phyloP scores from a whole-genome alignment of 768 basidiomycete genomes.

The Leccinum incarnatum region DNA sequence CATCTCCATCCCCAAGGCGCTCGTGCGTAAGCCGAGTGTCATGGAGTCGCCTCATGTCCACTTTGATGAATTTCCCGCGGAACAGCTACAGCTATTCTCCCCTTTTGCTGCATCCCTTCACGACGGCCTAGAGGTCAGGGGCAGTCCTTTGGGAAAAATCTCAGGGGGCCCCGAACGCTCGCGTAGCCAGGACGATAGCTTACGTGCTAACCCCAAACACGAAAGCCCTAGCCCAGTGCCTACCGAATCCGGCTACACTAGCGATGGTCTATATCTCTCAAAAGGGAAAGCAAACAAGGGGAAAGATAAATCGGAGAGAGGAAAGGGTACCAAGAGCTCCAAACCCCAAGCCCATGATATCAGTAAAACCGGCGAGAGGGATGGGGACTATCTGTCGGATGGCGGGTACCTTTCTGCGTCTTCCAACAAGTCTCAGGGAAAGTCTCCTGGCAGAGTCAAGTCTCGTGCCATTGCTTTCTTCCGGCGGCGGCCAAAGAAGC shows the following conservation, averaged over 20 bases:
- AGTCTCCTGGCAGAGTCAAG: constrained; percentile 27
- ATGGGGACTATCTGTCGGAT: constrained; percentile 26
- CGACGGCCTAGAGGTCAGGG: background rate
- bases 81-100: constrained; percentile 29
- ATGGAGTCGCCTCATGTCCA: constrained; percentile 31
- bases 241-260: constrained; percentile 26
- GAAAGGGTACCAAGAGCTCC: constrained; percentile 16
- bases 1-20: constrained; percentile 17
- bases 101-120: constrained; percentile 18
- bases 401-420: constrained; percentile 35
- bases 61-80: constrained; percentile 30
- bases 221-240: constrained; percentile 16
- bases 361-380: constrained; percentile 18
- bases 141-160: background rate
- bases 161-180: constrained; percentile 13
- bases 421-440: constrained; percentile 31
- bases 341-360: constrained; percentile 19
- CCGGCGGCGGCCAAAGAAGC: constrained; percentile 31
- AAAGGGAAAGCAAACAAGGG: constrained; percentile 19
- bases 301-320: constrained; percentile 20
- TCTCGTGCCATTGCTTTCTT: constrained; percentile 35
- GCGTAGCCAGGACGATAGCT: constrained; percentile 24
- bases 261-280: constrained; percentile 33
- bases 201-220: constrained; percentile 8
- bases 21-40: constrained; percentile 29